Evolutionary conservation across 306 rosid species (phyloP), one percentile per base, ranked within the genome.

Genomic region (Pueraria montana): DNA sequence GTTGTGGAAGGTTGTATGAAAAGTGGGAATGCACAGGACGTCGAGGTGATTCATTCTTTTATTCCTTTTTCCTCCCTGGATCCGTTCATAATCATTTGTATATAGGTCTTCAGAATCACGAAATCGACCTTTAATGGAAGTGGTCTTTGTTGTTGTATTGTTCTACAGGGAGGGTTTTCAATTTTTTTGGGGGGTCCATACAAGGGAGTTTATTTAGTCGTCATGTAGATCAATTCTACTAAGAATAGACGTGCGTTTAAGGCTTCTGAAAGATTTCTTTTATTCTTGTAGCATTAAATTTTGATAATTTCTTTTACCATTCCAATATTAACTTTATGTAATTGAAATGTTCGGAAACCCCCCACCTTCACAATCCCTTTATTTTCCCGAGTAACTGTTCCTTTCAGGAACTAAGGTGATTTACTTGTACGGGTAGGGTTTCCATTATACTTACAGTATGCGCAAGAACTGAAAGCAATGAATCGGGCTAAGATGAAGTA

Each of bases 81-180:
- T n/a, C n/a, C n/a, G n/a, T n/a, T n/a, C n/a, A 27, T 1, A 3
- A 84, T 83, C 78, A 81, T 68, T 88, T 81, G 82, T 86, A 88
- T 76, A 82, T 77, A 80, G 83, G 64, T 86, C 82, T 83, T 84
- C 85, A 86, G 78, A 82, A 83, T 87, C 85, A 80, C 75, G 75
- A 79, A 87, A 87, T 84, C 53, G 17, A 85, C 88, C 56, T 73
- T 66, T 73, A 67, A 83, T 84, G 87, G 80, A 81, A 74, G 84
- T 74, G 77, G 27, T 74, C 87, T 42, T 68, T 56, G 76, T 77
- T 42, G 80, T 55, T 91, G 91, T 89, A 89, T 84, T 87, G 74
- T 85, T 83, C 46, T 86, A 78, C 87, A 84, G 91, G 87, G 87
- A 82, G 84, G 26, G 8, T 9, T 7, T 66, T 8, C 9, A 32